These are phyloP conservation scores for Chrysoporthe deuterocubensis DNA, from an alignment of 2,329 filamentous ascomycete species.

Conservation along the genomic window DNA sequence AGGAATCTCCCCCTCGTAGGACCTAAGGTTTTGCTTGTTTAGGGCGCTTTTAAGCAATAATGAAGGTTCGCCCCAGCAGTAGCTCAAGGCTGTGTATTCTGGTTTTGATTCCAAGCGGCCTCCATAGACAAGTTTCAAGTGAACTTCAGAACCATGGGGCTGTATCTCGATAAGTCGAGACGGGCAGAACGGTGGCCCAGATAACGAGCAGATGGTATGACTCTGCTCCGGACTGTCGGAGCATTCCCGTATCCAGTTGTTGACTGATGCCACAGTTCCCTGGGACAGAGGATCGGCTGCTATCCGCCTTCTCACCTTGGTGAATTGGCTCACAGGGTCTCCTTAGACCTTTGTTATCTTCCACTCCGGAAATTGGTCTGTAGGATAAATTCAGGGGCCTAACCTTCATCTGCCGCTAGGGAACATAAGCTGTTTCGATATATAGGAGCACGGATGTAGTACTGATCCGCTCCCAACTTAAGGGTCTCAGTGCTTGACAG, in stretches of 20 bases:
- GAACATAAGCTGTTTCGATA: background rate
- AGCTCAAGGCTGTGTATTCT: background rate
- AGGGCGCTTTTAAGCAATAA: background rate
- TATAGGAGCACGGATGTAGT: background rate
- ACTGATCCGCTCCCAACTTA: background rate
- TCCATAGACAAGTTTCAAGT: background rate
- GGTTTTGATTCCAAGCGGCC: background rate
- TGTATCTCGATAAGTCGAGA: background rate
- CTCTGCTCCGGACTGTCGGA: background rate
- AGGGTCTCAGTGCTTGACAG: background rate
- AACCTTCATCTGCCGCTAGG: background rate
- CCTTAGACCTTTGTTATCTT: background rate
- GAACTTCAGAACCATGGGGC: background rate
- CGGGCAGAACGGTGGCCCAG: background rate
- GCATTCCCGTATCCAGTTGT: background rate
- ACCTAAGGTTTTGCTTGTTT: background rate
- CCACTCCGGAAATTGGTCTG: too few relatives aligned
- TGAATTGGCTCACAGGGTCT: background rate
- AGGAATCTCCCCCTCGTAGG: background rate
- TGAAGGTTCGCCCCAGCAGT: background rate
- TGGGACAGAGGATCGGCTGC: slow-evolving; percentile 2
- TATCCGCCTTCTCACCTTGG: background rate
- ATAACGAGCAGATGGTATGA: background rate
- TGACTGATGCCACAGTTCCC: background rate
- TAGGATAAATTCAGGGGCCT: background rate